Base-by-base conservation (phyloP, 352 stramenopile species). In the Phytophthora aleatoria region DNA sequence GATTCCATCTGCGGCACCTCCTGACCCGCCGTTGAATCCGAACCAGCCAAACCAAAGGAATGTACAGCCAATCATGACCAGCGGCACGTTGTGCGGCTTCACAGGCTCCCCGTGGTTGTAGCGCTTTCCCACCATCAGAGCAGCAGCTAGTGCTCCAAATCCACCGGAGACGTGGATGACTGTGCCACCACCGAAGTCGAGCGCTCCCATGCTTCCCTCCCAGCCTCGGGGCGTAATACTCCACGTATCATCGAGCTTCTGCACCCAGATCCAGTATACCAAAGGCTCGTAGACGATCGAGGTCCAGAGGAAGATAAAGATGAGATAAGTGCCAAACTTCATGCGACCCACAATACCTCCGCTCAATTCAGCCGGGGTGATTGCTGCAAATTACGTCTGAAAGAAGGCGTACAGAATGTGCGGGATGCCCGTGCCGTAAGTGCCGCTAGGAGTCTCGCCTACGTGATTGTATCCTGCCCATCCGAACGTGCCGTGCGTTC, bases 11-110 rank as follows among this genome's bases (percentile, higher is more conserved):
- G 82, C 82, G 2, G 74, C 76, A 28, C 67, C 72, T 5, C 76
- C 67, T n/a, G 81, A 90, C 30, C 84, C 84, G 5, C 71, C 84
- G 60, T 94, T 92, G 67, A 94, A 94, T 47, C 85, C 84, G 56
- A 90, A 92, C 85, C 85, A 94, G 5, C 85, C 85, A 48, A 89
- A 90, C 85, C 85, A 94, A 43, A 94, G 80, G 35, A 92, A 64
- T 16, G 74, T 87, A 16, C 57, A 64, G 30, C 83, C 85, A 24
- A 91, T 87, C 76, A 94, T 91, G 20, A 92, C 81, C 16, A 94
- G 67, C 28, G 87, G 85, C 28, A 94, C 77, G 73, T 95, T 92
- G 76, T 92, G 85, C 7, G 83, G 81, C 69, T 87, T 86, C 16
- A 92, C 76, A 0, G 72, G 63, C 30, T 88, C 83, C 8, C 75